Percentiles rank a stretch among this genome's conserved stretches.
Conservation (phyloP, 2,329 filamentous ascomycete species). For the Stagonosporopsis rhizophila region DNA sequence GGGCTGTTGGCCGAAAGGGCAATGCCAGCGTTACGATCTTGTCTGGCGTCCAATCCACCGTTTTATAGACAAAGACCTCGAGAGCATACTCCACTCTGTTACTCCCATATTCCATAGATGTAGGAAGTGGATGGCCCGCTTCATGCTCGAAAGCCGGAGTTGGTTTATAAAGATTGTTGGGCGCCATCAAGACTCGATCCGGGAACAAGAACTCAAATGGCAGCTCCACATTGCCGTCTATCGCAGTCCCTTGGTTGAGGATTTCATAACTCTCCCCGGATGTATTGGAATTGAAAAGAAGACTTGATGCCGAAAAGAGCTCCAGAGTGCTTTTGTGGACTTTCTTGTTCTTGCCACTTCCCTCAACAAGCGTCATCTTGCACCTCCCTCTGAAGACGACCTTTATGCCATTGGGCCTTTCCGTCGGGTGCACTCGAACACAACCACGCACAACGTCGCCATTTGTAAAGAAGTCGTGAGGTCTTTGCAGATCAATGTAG, state of each 20-base stretch:
- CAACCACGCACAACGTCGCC: background rate
- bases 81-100: background rate
- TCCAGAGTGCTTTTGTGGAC: background rate
- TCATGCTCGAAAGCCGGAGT: constrained; percentile 4
- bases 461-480: background rate
- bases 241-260: background rate
- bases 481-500: background rate
- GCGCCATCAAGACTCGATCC: background rate
- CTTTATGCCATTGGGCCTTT: background rate
- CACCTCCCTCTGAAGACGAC: background rate
- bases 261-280: background rate
- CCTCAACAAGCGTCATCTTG: background rate
- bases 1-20: background rate
- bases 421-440: background rate
- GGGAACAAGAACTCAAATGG: constrained; percentile 1
- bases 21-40: background rate
- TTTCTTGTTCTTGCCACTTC: background rate
- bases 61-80: background rate
- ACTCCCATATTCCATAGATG: background rate
- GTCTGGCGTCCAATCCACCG: background rate
- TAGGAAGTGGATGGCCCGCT: background rate
- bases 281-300: background rate
- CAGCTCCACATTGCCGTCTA: background rate
- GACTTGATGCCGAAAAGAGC: background rate
- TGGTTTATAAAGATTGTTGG: background rate